Base-by-base conservation (phyloP, 139 green algal genomes). In the Coccomyxa sp. region DNA sequence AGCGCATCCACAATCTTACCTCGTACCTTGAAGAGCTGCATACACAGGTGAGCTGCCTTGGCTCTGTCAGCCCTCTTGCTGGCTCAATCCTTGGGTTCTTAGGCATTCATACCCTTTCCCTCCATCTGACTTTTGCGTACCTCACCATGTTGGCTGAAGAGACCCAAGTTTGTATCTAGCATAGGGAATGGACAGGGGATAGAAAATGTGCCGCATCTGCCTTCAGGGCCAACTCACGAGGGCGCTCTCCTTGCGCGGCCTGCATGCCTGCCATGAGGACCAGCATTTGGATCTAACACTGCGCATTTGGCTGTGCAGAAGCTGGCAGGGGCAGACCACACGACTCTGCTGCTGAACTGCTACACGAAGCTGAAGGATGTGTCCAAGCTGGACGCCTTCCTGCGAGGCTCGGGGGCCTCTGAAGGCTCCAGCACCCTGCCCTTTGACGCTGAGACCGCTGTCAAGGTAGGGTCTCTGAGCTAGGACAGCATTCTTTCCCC, bases 261-360 rank as follows among this genome's bases (percentile, higher is more conserved):
- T n/a, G n/a, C n/a, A n/a, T n/a, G n/a, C n/a, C n/a, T n/a, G n/a
- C n/a, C n/a, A n/a, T n/a, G n/a, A n/a, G n/a, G n/a, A n/a, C n/a
- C n/a, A n/a, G n/a, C n/a, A n/a, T n/a, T n/a, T n/a, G n/a, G n/a
- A n/a, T n/a, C n/a, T n/a, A n/a, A n/a, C n/a, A n/a, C n/a, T n/a
- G n/a, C n/a, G n/a, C n/a, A n/a, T n/a, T n/a, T n/a, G n/a, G n/a
- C n/a, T n/a, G 27, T 64, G 37, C 84, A 93, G 85, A 88, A 89
- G 6, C 73, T 90, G 38, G 95, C 91, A 18, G 85, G 80, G 0
- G 82, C 85, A 34, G 95, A 98, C 82, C 95, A 98, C 91, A 98
- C 96, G 50, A 98, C 95, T 0, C 91, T 98, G 78, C 94, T 98
- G 76, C 90, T 98, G 71, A 97, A 97, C 86, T 98, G 92, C 88